Percentiles rank a stretch among this genome's conserved stretches.
Evolutionary conservation across 441 rosid species (phyloP).

Genomic region (Arabidopsis hybrid): DNA sequence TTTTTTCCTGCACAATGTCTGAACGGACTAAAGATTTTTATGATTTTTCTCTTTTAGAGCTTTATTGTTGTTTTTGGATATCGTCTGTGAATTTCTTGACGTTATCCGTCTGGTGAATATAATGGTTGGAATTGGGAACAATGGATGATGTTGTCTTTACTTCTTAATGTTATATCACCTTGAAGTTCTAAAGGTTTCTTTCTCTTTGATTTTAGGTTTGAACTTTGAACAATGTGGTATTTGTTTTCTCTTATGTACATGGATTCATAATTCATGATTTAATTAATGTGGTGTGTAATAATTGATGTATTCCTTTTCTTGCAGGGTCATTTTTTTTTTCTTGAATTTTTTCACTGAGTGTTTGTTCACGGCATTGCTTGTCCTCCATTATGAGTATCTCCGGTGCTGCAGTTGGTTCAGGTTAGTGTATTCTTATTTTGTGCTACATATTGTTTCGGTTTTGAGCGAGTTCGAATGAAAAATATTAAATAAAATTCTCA

Average conservation of each 20-base stretch:
- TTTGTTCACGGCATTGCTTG: slow-evolving; percentile 20
- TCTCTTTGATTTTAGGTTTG: slow-evolving; percentile 18
- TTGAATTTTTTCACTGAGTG: background rate
- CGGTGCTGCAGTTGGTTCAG: slow-evolving; percentile 71
- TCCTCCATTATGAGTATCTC: slow-evolving; percentile 68
- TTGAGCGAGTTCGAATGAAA: background rate
- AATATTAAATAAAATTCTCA: background rate
- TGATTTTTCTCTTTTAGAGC: background rate
- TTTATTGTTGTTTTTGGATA: slow-evolving; percentile 2
- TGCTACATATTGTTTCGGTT: slow-evolving; percentile 8
- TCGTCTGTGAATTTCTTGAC: slow-evolving; percentile 3
- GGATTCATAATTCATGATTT: slow-evolving; percentile 4
- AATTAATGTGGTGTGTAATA: slow-evolving; percentile 3
- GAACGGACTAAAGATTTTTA: background rate
- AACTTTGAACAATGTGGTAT: slow-evolving; percentile 14
- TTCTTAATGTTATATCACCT: background rate
- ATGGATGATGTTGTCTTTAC: background rate
- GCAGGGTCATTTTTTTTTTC: slow-evolving; percentile 41
- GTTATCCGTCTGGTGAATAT: background rate
- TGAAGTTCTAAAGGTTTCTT: background rate
- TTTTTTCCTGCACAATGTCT: background rate
- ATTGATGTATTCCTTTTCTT: slow-evolving; percentile 23
- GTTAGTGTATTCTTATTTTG: slow-evolving; percentile 47
- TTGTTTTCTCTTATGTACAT: background rate
- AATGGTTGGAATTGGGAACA: background rate